phyloP scores from a whole-genome alignment of 2,329 filamentous ascomycete species.

The Ophiostoma perfectum region DNA sequence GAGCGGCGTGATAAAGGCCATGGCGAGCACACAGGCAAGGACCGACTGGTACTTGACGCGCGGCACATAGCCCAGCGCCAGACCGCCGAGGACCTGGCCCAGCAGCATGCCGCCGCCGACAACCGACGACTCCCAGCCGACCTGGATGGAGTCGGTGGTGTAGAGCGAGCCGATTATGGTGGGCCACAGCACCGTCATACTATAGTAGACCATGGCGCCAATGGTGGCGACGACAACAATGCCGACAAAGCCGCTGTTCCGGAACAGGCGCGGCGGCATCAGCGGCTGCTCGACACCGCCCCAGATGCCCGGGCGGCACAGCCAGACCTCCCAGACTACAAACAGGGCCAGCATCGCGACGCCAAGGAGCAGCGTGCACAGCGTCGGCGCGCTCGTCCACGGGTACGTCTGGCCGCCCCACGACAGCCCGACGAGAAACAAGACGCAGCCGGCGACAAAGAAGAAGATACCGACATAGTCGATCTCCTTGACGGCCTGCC shows the following conservation, averaged over 20 bases:
- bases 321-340: slow-evolving; percentile 37
- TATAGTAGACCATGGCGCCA: slow-evolving; percentile 43
- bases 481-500: slow-evolving; percentile 39
- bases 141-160: slow-evolving; percentile 35
- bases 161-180: slow-evolving; percentile 40
- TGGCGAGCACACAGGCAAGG: slow-evolving; percentile 31
- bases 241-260: slow-evolving; percentile 34
- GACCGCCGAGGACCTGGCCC: slow-evolving; percentile 35
- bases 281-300: slow-evolving; percentile 33
- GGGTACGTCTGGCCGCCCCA: slow-evolving; percentile 40
- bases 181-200: slow-evolving; percentile 42
- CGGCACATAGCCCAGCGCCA: slow-evolving; percentile 36
- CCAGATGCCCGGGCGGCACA: slow-evolving; percentile 28
- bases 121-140: slow-evolving; percentile 41
- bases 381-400: slow-evolving; percentile 38
- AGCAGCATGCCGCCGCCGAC: slow-evolving; percentile 36
- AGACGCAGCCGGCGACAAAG: slow-evolving; percentile 33
- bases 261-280: slow-evolving; percentile 41
- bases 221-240: slow-evolving; percentile 34
- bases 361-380: slow-evolving; percentile 35
- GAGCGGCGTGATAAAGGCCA: slow-evolving; percentile 35
- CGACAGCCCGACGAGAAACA: slow-evolving; percentile 42
- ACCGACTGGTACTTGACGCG: slow-evolving; percentile 36
- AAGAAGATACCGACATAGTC: slow-evolving; percentile 44
- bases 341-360: slow-evolving; percentile 35